Conservation (phyloP, 495 filamentous ascomycete species). For the Tirmania nivea region DNA sequence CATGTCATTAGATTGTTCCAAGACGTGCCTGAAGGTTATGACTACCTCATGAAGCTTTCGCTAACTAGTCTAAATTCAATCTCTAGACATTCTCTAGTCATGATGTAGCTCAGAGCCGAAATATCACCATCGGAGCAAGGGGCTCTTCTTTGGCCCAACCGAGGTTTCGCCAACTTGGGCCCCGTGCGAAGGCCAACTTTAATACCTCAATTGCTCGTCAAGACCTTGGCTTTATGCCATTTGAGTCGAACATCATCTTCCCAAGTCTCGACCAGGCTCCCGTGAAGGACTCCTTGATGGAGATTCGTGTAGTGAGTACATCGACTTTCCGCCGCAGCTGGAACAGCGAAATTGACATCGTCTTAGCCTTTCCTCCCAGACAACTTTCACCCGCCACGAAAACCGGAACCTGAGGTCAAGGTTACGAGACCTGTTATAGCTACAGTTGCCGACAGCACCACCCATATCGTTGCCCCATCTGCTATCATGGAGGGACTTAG, state of each 20-base stretch:
- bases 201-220: not conserved
- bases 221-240: not conserved
- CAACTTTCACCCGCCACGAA: not conserved
- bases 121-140: not conserved
- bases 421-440: not conserved
- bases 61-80: not conserved
- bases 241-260: not conserved
- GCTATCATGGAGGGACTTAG: not conserved
- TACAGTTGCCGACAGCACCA: not conserved
- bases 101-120: not conserved
- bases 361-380: not conserved
- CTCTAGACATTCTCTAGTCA: not conserved
- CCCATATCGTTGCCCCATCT: not conserved
- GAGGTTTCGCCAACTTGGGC: not conserved
- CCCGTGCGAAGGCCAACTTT: not conserved
- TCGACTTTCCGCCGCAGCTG: not conserved
- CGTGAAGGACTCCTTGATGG: not conserved
- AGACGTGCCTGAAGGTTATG: no score
- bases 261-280: not conserved
- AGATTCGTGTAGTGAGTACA: not conserved
- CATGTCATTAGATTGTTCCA: no score
- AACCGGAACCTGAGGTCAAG: not conserved
- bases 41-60: no score
- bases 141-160: not conserved
- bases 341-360: not conserved